phyloP scores from a whole-genome alignment of 2,329 filamentous ascomycete species.

The Trichophyton simii region DNA sequence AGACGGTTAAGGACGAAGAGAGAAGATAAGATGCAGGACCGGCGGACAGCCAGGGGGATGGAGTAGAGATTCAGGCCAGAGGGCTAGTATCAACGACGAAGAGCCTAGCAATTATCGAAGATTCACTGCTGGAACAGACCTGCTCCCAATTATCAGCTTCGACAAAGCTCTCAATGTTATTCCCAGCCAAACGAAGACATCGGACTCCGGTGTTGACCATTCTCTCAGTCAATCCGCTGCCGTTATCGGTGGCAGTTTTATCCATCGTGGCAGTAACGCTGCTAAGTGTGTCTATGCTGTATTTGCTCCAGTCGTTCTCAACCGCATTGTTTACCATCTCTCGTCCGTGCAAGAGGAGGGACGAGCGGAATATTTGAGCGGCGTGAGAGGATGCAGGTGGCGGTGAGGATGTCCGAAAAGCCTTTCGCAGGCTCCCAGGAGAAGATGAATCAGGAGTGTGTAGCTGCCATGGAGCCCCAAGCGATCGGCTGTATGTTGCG shows the following conservation, averaged over 20 bases:
- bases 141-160: not conserved
- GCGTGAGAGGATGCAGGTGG: constrained; percentile 2
- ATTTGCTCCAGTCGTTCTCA: constrained; percentile 8
- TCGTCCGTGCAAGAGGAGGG: constrained; percentile 8
- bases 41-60: too few relatives aligned
- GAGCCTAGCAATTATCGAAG: not conserved
- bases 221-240: not conserved
- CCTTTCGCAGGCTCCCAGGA: not conserved
- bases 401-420: not conserved
- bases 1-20: not conserved
- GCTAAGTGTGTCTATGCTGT: not conserved
- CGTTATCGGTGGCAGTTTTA: not conserved
- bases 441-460: not conserved
- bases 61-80: not conserved
- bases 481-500: not conserved
- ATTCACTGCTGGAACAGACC: not conserved
- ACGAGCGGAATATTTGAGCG: constrained; percentile 6
- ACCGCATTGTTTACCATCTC: constrained; percentile 10
- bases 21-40: too few relatives aligned
- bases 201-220: not conserved
- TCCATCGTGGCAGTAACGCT: not conserved
- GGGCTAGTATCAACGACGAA: not conserved
- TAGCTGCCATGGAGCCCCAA: not conserved
- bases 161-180: not conserved
- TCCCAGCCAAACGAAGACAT: not conserved